Percentiles rank a stretch among this genome's conserved stretches.
Evolutionary conservation across 192 early-diverging fungal species (phyloP).

Genomic region (Gorgonomyces haynaldii): DNA sequence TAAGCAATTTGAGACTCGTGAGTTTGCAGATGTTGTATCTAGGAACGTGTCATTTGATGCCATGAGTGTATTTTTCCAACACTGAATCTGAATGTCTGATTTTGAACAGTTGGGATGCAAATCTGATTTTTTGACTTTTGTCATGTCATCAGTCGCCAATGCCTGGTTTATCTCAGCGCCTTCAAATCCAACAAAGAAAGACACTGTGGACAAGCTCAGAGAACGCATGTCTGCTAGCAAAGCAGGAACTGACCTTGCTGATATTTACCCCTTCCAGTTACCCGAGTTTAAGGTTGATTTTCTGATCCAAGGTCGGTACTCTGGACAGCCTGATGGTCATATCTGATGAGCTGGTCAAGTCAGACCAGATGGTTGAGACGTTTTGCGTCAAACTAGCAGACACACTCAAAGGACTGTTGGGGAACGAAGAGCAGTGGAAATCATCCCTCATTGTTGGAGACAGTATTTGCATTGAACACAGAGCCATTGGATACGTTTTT

Average conservation of each 20-base stretch:
- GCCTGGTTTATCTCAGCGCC: slow-evolving; percentile 73
- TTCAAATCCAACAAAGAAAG: slow-evolving; percentile 66
- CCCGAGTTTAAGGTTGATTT: slow-evolving; percentile 80
- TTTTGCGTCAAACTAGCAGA: slow-evolving; percentile 75
- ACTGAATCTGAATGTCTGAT: too few species aligned
- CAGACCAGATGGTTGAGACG: slow-evolving; percentile 64
- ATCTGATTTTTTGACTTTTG: too few species aligned
- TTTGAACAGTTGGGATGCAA: too few species aligned
- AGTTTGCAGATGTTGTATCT: too few species aligned
- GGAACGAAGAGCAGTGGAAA: slow-evolving; percentile 53
- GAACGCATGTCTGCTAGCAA: slow-evolving; percentile 56
- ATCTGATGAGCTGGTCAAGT: slow-evolving; percentile 88
- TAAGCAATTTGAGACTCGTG: too few species aligned
- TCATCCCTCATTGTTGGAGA: slow-evolving; percentile 63
- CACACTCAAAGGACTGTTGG: slow-evolving; percentile 62
- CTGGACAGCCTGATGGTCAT: slow-evolving; percentile 85
- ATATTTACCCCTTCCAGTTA: slow-evolving; percentile 69
- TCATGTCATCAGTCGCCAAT: background rate
- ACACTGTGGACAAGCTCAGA: slow-evolving; percentile 56
- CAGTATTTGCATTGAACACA: slow-evolving; percentile 46
- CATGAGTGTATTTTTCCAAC: too few species aligned
- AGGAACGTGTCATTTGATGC: too few species aligned
- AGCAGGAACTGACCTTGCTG: slow-evolving; percentile 55
- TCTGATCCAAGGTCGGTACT: slow-evolving; percentile 68
- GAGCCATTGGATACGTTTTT: slow-evolving; percentile 82